Evolutionary conservation across 768 basidiomycete genomes (phyloP).

Genomic region (Lentinula raphanica): DNA sequence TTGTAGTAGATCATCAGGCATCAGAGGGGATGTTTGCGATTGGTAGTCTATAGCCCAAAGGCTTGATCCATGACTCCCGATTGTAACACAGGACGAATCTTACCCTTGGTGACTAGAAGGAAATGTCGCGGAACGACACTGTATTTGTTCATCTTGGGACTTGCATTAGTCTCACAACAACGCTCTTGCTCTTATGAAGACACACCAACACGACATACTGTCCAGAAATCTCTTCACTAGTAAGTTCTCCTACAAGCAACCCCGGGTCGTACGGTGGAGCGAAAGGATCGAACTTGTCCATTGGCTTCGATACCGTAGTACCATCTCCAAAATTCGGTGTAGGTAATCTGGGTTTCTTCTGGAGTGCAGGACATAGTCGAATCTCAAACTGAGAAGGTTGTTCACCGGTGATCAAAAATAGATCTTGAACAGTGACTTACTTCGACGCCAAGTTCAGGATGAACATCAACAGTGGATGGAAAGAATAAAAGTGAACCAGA

Average conservation of each 20-base stretch:
- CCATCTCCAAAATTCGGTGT: slow-evolving; percentile 36
- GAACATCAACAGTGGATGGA: slow-evolving; percentile 60
- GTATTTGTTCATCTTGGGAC: slow-evolving; percentile 76
- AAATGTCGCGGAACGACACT: slow-evolving; percentile 83
- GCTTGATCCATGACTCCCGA: background rate
- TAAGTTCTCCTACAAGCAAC: slow-evolving; percentile 71
- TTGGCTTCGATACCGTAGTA: slow-evolving; percentile 15
- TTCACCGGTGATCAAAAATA: background rate
- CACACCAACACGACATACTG: slow-evolving; percentile 70
- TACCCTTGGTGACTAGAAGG: slow-evolving; percentile 82
- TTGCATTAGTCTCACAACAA: background rate
- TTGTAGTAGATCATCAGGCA: slow-evolving; percentile 74
- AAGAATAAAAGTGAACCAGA: slow-evolving; percentile 74
- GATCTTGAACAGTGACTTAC: slow-evolving; percentile 37
- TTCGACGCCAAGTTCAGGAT: slow-evolving; percentile 59
- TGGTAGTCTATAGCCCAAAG: slow-evolving; percentile 49
- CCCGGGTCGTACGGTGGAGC: slow-evolving; percentile 79
- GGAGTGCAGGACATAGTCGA: slow-evolving; percentile 77
- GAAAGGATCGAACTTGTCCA: slow-evolving; percentile 62
- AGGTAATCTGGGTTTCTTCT: slow-evolving; percentile 63
- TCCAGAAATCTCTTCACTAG: slow-evolving; percentile 49
- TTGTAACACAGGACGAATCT: slow-evolving; percentile 8
- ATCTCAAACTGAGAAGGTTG: slow-evolving; percentile 66
- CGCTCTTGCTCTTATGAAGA: slow-evolving; percentile 3
- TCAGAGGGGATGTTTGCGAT: slow-evolving; percentile 74